Conservation (phyloP, 2,329 filamentous ascomycete genomes). For the Teratosphaeria zuluensis region DNA sequence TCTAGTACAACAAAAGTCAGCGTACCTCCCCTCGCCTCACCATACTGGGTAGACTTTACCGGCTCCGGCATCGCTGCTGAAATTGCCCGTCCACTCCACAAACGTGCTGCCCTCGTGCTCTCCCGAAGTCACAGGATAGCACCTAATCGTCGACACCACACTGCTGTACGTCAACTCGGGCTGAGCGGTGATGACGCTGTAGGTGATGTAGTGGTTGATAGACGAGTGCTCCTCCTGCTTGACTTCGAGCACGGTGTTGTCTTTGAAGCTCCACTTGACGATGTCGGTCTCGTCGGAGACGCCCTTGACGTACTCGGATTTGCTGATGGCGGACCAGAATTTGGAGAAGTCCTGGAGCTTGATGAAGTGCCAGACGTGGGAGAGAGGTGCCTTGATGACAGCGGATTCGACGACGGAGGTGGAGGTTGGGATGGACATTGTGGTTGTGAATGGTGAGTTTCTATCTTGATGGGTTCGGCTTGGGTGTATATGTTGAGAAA, state of each 20-base stretch:
- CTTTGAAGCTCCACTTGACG: slow-evolving; percentile 61
- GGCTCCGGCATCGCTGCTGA: slow-evolving; percentile 60
- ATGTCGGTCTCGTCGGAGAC: slow-evolving; percentile 53
- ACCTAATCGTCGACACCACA: slow-evolving; percentile 57
- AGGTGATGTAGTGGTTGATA: slow-evolving; percentile 67
- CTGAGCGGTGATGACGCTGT: slow-evolving; percentile 58
- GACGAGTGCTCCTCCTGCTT: slow-evolving; percentile 65
- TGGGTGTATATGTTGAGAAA: background rate
- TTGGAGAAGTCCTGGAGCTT: slow-evolving; percentile 57
- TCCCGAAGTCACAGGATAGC: slow-evolving; percentile 57
- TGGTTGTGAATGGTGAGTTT: background rate
- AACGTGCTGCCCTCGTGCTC: slow-evolving; percentile 55
- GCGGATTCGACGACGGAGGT: slow-evolving; percentile 57
- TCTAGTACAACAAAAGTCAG: slow-evolving; percentile 31
- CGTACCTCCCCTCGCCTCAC: background rate
- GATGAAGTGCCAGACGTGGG: slow-evolving; percentile 63
- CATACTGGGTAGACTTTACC: slow-evolving; percentile 38
- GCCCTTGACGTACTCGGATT: slow-evolving; percentile 55
- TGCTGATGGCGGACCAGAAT: slow-evolving; percentile 55
- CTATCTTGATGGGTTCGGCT: background rate
- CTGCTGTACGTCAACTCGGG: slow-evolving; percentile 57
- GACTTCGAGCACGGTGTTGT: slow-evolving; percentile 58
- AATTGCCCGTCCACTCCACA: slow-evolving; percentile 59
- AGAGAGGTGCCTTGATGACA: slow-evolving; percentile 58
- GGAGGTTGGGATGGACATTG: slow-evolving; percentile 49